Percentiles rank a stretch among this genome's conserved stretches.
Conservation (phyloP, 768 basidiomycete genomes). For the Neoboletus magnificus region DNA sequence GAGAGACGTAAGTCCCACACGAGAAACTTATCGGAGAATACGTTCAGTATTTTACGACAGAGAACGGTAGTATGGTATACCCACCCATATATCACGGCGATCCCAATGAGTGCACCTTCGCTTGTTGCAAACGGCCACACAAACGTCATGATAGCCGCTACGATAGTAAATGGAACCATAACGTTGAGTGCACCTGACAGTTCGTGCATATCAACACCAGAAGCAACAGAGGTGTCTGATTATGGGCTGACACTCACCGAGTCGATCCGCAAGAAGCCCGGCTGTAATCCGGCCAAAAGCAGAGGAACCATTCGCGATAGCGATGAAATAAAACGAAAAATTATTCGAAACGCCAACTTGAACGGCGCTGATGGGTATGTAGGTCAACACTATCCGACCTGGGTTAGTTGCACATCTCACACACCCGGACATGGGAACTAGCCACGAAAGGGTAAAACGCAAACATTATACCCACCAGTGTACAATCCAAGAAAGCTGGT, state of each 20-base stretch:
- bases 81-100: constrained; percentile 66
- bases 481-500: constrained; percentile 67
- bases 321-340: constrained; percentile 61
- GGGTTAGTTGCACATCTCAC: not conserved
- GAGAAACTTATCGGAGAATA: constrained; percentile 40
- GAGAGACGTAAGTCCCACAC: constrained; percentile 59
- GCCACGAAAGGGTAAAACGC: not conserved
- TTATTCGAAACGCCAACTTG: constrained; percentile 44
- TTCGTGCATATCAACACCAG: not conserved
- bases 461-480: constrained; percentile 41
- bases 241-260: constrained; percentile 37
- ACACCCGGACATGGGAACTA: no score
- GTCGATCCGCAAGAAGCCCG: constrained; percentile 52
- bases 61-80: constrained; percentile 3
- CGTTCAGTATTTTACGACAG: not conserved
- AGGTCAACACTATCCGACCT: constrained; percentile 53
- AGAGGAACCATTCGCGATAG: constrained; percentile 67
- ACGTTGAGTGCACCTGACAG: constrained; percentile 68
- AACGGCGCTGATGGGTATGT: constrained; percentile 57
- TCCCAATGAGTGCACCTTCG: constrained; percentile 43
- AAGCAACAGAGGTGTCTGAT: not conserved
- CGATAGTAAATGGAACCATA: constrained; percentile 58
- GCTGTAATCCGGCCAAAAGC: constrained; percentile 56
- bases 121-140: constrained; percentile 64
- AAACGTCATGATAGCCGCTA: constrained; percentile 58